Conservation (phyloP, 805 yeast genomes). For the Vanderwaltozyma polyspora region DNA sequence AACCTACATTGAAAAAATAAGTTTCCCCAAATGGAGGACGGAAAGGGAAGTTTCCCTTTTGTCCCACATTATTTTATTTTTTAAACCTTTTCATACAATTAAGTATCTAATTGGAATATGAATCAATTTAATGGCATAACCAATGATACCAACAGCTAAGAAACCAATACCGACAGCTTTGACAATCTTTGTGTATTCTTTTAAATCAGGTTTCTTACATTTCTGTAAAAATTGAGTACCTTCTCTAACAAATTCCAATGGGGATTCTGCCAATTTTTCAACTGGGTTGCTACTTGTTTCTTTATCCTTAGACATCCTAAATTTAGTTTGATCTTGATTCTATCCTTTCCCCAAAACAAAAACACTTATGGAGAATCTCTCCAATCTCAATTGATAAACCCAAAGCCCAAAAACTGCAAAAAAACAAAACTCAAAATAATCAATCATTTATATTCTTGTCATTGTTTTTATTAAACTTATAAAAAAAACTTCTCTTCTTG, state of each 20-base stretch:
- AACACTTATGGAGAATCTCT: not conserved
- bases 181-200: slow-evolving; percentile 78
- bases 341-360: not conserved
- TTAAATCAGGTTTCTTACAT: slow-evolving; percentile 86
- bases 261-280: slow-evolving; percentile 74
- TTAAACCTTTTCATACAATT: slow-evolving; percentile 76
- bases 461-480: too few relatives aligned
- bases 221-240: slow-evolving; percentile 80
- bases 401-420: not conserved
- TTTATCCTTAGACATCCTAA: slow-evolving; percentile 19
- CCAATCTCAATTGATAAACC: not conserved
- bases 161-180: slow-evolving; percentile 97
- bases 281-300: slow-evolving; percentile 16
- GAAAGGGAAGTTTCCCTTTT: too few relatives aligned
- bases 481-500: too few relatives aligned
- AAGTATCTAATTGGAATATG: slow-evolving; percentile 95
- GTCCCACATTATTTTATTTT: too few relatives aligned
- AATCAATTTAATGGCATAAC: slow-evolving; percentile 84
- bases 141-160: slow-evolving; percentile 95
- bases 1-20: too few relatives aligned
- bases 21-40: too few relatives aligned
- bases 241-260: slow-evolving; percentile 83
- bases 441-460: too few relatives aligned
- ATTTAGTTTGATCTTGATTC: not conserved
- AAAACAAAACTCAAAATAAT: too few relatives aligned